Conservation (phyloP, 768 basidiomycete genomes). For the Omphalotus guepiniiformis region DNA sequence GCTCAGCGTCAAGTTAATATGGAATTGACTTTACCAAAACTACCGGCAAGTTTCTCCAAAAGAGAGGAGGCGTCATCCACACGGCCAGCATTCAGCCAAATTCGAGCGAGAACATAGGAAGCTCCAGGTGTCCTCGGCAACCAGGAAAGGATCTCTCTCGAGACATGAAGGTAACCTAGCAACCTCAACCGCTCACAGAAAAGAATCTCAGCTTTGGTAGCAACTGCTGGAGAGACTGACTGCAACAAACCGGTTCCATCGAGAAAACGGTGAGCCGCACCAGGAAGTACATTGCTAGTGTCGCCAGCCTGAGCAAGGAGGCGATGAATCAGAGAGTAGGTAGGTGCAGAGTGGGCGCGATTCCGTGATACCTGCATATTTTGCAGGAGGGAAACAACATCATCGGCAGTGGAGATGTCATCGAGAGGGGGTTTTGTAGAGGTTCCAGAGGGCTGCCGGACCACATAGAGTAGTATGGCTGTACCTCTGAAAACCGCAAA, state of each 20-base stretch:
- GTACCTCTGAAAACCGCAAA: slow-evolving; percentile 79
- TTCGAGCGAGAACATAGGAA: slow-evolving; percentile 65
- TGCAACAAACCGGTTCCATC: slow-evolving; percentile 63
- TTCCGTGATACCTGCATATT: slow-evolving; percentile 67
- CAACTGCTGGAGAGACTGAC: slow-evolving; percentile 63
- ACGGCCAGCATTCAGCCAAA: slow-evolving; percentile 62
- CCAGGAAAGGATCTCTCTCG: slow-evolving; percentile 67
- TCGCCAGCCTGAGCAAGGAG: slow-evolving; percentile 52
- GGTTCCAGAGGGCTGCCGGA: slow-evolving; percentile 52
- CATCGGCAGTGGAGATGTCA: slow-evolving; percentile 39
- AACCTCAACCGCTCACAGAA: slow-evolving; percentile 69
- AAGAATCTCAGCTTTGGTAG: slow-evolving; percentile 62
- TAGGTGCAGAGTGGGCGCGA: slow-evolving; percentile 42
- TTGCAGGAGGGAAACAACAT: slow-evolving; percentile 64
- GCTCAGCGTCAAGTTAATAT: slow-evolving; percentile 8
- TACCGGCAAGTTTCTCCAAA: slow-evolving; percentile 70
- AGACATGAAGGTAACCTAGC: slow-evolving; percentile 56
- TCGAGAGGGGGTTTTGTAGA: slow-evolving; percentile 21
- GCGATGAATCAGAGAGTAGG: slow-evolving; percentile 59
- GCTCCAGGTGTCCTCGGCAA: slow-evolving; percentile 76
- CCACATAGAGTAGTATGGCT: slow-evolving; percentile 61
- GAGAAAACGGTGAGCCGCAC: slow-evolving; percentile 67
- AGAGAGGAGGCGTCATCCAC: slow-evolving; percentile 68
- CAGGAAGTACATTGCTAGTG: slow-evolving; percentile 42
- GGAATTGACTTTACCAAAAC: slow-evolving; percentile 55